A percentile compares a stretch with the other conserved stretches of the same genome.
Evolutionary conservation across 257 asterid species (phyloP).

Genomic region (Pogostemon cablin): DNA sequence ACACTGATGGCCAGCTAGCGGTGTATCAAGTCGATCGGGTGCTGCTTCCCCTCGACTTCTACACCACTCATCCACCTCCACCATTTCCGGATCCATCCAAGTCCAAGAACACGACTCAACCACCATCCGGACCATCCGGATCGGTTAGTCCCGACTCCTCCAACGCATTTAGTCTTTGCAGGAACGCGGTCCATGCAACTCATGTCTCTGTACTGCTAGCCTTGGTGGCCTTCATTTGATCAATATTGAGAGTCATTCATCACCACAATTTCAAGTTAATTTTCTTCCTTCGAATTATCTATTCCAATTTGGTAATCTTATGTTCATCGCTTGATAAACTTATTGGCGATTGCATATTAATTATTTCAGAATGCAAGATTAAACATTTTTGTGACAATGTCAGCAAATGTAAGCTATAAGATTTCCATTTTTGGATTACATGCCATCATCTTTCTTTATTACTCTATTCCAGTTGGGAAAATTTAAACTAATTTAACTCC

Average conservation of each 20-base stretch:
- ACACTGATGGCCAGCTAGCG: slow-evolving; percentile 53
- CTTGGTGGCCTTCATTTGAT: slow-evolving; percentile 31
- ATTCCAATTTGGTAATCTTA: too few relatives aligned
- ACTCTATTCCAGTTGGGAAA: not conserved
- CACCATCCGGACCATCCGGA: slow-evolving; percentile 32
- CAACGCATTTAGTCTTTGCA: slow-evolving; percentile 23
- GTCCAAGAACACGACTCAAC: slow-evolving; percentile 33
- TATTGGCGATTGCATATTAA: too few relatives aligned
- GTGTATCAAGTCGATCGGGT: slow-evolving; percentile 60
- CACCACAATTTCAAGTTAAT: not conserved
- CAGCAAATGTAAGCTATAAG: not conserved
- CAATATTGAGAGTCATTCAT: not conserved
- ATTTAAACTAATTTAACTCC: not conserved
- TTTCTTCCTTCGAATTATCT: not conserved
- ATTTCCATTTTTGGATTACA: not conserved
- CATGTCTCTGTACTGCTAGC: not conserved
- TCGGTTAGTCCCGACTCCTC: slow-evolving; percentile 42
- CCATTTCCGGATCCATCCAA: slow-evolving; percentile 56
- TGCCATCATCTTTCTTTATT: not conserved
- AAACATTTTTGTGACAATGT: not conserved
- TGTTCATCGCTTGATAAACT: too few relatives aligned
- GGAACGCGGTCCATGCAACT: slow-evolving; percentile 23
- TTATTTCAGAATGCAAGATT: too few relatives aligned
- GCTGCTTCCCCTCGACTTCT: slow-evolving; percentile 57
- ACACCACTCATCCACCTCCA: slow-evolving; percentile 50